phyloP scores from a whole-genome alignment of 805 yeast genomes.

The Cyberlindnera euphorbiiphila region DNA sequence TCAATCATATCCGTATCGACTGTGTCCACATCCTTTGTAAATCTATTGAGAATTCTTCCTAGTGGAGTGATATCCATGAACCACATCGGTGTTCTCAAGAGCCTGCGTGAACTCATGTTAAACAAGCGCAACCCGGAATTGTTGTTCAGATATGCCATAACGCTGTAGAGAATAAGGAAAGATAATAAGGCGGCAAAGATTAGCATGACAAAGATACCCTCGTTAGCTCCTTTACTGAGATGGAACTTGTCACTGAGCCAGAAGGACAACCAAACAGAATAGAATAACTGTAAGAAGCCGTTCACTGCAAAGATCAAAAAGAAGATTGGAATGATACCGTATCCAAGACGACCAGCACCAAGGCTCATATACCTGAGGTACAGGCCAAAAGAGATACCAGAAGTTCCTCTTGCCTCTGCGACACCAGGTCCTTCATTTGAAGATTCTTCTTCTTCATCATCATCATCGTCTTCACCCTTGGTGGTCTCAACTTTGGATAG shows the following conservation, averaged over 20 bases:
- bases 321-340: constrained; percentile 29
- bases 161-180: constrained; percentile 49
- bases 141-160: constrained; percentile 50
- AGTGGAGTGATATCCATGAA: constrained; percentile 83
- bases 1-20: constrained; percentile 76
- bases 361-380: constrained; percentile 39
- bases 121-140: constrained; percentile 55
- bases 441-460: constrained; percentile 25
- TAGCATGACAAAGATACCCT: constrained; percentile 60
- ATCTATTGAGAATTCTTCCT: constrained; percentile 80
- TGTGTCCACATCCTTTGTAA: constrained; percentile 81
- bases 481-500: constrained; percentile 23
- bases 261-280: constrained; percentile 73
- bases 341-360: constrained; percentile 44
- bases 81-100: constrained; percentile 74
- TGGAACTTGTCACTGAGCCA: constrained; percentile 61
- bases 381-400: constrained; percentile 28
- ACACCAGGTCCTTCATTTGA: constrained; percentile 3
- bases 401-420: constrained; percentile 25
- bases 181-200: constrained; percentile 45
- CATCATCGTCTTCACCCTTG: constrained; percentile 23
- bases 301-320: constrained; percentile 27
- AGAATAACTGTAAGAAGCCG: constrained; percentile 51
- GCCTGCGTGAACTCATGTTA: constrained; percentile 47
- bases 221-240: constrained; percentile 47